phyloP scores from a whole-genome alignment of 2,329 filamentous ascomycete genomes.

The Penicillium capsulatum region DNA sequence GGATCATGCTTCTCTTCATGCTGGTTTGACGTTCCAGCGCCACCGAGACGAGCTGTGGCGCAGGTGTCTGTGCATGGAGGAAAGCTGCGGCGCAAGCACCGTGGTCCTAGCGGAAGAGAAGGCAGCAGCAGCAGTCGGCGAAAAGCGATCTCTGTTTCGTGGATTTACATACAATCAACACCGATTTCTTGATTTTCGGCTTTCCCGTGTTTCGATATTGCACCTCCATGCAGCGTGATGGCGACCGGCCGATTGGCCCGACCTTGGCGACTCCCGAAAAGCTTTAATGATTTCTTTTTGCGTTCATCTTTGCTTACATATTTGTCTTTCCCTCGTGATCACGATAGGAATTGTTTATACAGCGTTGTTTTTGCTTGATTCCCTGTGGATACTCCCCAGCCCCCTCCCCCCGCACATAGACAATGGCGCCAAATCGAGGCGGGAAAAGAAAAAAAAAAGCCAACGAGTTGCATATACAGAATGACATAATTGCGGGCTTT shows the following conservation, averaged over 20 bases:
- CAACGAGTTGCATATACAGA: conserved; percentile 4
- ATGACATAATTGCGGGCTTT: conserved; percentile 7
- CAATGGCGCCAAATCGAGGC: not conserved
- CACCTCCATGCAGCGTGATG: conserved; percentile 6
- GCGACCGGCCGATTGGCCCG: conserved; percentile 10
- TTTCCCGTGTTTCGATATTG: conserved; percentile 4
- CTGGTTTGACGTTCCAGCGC: conserved; percentile 9
- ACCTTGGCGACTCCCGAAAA: conserved; percentile 5
- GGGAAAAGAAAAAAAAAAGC: not conserved
- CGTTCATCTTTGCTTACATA: conserved; percentile 3
- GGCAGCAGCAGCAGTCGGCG: not conserved
- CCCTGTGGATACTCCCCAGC: not conserved
- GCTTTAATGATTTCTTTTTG: conserved; percentile 7
- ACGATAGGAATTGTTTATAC: conserved; percentile 2
- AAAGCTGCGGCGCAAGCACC: not conserved
- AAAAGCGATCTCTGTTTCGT: not conserved
- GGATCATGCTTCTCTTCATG: conserved; percentile 10
- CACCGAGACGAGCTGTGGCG: conserved; percentile 13
- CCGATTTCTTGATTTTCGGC: conserved; percentile 8
- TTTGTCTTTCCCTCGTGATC: conserved; percentile 4
- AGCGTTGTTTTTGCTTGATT: not conserved
- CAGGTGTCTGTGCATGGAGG: conserved; percentile 13
- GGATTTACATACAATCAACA: too few species aligned
- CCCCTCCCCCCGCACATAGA: not conserved
- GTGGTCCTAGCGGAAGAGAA: not conserved